A percentile compares a stretch with the other conserved stretches of the same genome.
These are phyloP conservation scores for Pyrus hybrid DNA, from an alignment of 331 rosid species.

Conservation along the genomic window DNA sequence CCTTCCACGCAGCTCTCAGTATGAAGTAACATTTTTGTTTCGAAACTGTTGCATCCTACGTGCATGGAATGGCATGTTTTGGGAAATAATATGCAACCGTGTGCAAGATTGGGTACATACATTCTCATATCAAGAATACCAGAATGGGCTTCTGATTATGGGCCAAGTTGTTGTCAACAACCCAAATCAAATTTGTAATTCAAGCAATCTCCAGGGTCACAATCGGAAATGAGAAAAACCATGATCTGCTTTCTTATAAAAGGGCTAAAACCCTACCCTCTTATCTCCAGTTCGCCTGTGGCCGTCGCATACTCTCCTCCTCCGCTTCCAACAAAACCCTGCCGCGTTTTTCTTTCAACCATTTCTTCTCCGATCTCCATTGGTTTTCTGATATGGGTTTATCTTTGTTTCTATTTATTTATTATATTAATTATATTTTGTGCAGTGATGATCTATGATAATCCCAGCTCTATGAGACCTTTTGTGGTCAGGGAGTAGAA, in stretches of 20 bases:
- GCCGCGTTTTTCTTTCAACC: neutral
- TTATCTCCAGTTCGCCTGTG: neutral
- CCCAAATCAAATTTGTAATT: neutral
- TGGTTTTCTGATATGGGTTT: neutral
- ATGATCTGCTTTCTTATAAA: neutral
- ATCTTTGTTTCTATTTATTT: neutral
- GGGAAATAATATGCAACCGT: no score
- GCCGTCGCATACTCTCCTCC: neutral
- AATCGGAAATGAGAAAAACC: neutral
- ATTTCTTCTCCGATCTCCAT: neutral
- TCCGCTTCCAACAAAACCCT: neutral
- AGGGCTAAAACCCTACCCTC: neutral
- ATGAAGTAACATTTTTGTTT: no score
- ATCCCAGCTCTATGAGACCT: conserved; percentile 46
- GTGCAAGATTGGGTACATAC: neutral
- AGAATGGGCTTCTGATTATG: neutral
- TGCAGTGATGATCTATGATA: conserved; percentile 28
- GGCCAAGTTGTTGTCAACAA: neutral
- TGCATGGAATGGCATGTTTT: no score
- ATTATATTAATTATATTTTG: neutral
- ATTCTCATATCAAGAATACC: neutral
- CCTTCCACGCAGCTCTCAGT: no score
- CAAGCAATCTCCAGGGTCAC: neutral
- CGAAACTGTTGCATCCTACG: no score
- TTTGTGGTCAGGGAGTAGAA: conserved; percentile 25